Conservation (phyloP, 1,139 yeast genomes). For the Neolecta irregularis region DNA sequence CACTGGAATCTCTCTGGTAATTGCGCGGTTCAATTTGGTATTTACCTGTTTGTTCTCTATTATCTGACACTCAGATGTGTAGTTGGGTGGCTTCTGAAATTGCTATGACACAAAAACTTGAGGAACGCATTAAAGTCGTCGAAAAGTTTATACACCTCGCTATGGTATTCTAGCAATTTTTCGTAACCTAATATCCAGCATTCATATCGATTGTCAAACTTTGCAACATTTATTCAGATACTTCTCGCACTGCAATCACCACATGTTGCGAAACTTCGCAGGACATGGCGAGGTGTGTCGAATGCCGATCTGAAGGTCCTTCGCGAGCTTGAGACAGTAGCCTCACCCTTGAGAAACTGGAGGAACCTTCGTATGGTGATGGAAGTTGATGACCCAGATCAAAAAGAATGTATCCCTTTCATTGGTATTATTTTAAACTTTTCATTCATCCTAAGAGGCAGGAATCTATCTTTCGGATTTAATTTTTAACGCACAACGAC, state of each 20-base stretch:
- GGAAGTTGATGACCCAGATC: no score
- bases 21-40: no score
- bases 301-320: conserved; percentile 31
- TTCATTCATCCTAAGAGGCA: background rate
- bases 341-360: conserved; percentile 53
- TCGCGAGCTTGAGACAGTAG: conserved; percentile 32
- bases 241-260: conserved; percentile 69
- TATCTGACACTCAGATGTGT: conserved; percentile 25
- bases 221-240: conserved; percentile 74
- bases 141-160: conserved; percentile 79
- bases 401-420: no score
- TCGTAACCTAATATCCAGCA: no score
- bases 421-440: conserved; percentile 16
- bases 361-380: conserved; percentile 47
- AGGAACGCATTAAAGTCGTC: conserved; percentile 49
- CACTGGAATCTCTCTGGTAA: background rate
- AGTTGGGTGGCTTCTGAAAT: conserved; percentile 90
- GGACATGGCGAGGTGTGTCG: conserved; percentile 57
- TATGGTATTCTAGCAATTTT: no score
- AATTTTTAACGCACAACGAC: conserved; percentile 60
- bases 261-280: conserved; percentile 39
- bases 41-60: background rate
- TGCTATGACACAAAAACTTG: conserved; percentile 44
- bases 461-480: conserved; percentile 68
- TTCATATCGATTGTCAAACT: conserved; percentile 52